Evolutionary conservation across 2,329 filamentous ascomycete species (phyloP).

Genomic region (Colletotrichum kahawae): DNA sequence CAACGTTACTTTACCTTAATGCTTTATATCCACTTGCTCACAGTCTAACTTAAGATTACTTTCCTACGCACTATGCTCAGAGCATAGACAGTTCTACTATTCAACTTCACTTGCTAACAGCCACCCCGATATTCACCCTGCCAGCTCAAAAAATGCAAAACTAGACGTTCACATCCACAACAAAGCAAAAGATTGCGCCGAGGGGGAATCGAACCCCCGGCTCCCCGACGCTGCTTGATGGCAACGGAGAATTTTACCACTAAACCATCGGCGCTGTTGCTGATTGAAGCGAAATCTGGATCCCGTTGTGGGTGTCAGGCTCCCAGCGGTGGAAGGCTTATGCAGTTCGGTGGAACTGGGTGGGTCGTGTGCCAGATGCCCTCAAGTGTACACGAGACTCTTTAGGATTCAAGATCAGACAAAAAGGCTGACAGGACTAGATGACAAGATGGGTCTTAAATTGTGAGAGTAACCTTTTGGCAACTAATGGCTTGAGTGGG

Average conservation of each 20-base stretch:
- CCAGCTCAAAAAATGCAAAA: neutral
- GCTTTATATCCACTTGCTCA: neutral
- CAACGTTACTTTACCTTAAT: accelerated
- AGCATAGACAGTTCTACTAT: neutral
- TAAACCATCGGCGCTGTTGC: neutral
- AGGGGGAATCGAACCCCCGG: neutral
- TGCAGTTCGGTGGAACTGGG: neutral
- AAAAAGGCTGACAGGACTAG: accelerated
- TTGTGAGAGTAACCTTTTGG: neutral
- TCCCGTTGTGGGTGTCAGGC: neutral
- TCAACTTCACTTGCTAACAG: neutral
- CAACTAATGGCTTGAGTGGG: neutral
- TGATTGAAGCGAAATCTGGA: accelerated
- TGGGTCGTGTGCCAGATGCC: neutral
- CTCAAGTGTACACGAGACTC: neutral
- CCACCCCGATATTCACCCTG: neutral
- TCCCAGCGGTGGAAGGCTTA: neutral
- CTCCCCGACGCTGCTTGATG: neutral
- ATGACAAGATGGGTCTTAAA: neutral
- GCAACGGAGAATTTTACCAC: neutral
- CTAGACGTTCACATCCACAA: accelerated
- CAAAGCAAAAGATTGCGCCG: neutral
- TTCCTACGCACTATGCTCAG: accelerated
- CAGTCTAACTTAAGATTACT: accelerated
- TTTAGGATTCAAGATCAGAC: neutral